Conservation (phyloP, 768 basidiomycete genomes). For the Boletales sp. region DNA sequence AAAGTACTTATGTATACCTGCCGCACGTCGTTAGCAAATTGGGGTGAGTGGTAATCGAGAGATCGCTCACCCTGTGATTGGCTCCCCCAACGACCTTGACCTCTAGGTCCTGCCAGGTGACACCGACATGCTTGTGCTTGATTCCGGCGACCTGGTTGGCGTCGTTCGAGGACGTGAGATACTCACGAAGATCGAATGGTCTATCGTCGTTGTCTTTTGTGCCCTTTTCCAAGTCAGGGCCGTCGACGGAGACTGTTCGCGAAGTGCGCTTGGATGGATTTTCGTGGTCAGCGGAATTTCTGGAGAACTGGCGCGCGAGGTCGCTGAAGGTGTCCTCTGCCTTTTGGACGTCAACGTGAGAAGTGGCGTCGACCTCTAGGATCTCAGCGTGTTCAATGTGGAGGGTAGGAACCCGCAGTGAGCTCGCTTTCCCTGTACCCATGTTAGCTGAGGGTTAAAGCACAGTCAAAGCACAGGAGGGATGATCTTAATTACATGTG, state of each 20-base stretch:
- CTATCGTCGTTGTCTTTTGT: constrained; percentile 26
- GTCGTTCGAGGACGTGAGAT: constrained; percentile 63
- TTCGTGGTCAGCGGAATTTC: not conserved
- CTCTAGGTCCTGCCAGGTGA: constrained; percentile 68
- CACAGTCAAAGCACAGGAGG: not conserved
- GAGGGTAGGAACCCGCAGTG: not conserved
- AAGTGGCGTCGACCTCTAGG: constrained; percentile 18
- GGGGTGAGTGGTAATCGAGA: not conserved
- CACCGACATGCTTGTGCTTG: constrained; percentile 70
- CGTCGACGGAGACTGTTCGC: constrained; percentile 22
- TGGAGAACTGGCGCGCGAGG: constrained; percentile 41
- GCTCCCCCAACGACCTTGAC: constrained; percentile 57
- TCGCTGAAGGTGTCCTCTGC: constrained; percentile 55
- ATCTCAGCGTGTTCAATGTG: constrained; percentile 16
- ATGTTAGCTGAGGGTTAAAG: constrained; percentile 4
- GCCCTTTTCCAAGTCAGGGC: constrained; percentile 41
- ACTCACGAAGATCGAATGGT: constrained; percentile 64
- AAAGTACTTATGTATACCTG: constrained; percentile 58
- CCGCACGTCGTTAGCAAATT: not conserved
- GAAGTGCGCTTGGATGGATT: constrained; percentile 18
- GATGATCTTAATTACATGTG: not conserved
- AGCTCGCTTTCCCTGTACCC: not conserved
- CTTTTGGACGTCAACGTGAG: constrained; percentile 45
- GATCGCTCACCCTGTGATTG: constrained; percentile 48
- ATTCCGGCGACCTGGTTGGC: constrained; percentile 63